These are phyloP conservation scores for Microdochium trichocladiopsis DNA, from an alignment of 2,329 filamentous ascomycete genomes.

Conservation along the genomic window DNA sequence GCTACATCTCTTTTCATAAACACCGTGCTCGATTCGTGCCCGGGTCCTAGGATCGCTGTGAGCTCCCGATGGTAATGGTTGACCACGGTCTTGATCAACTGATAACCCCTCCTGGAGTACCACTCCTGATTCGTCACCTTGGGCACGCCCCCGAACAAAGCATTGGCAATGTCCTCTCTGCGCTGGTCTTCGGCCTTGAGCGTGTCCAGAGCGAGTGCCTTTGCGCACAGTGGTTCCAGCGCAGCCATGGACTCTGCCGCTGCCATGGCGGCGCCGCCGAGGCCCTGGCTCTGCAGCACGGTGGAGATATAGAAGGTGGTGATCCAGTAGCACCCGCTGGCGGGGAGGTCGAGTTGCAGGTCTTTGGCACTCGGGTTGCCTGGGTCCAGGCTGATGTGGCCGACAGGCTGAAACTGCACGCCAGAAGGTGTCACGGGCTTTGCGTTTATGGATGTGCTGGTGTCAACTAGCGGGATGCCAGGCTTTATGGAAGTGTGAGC, in stretches of 20 bases:
- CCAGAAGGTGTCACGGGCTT: conserved; percentile 2
- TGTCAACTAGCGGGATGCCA: conserved; percentile 7
- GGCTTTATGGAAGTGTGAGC: neutral
- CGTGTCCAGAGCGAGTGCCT: conserved; percentile 13
- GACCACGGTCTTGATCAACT: neutral
- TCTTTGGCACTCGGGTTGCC: conserved; percentile 5
- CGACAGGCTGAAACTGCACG: conserved; percentile 17
- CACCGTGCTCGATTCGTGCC: neutral
- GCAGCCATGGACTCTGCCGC: conserved; percentile 14
- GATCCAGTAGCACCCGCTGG: conserved; percentile 12
- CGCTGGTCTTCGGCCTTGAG: conserved; percentile 10
- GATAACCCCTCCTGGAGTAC: conserved; percentile 15
- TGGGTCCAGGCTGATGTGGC: conserved; percentile 20
- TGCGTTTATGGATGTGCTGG: conserved; percentile 4
- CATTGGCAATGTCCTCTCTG: conserved; percentile 13
- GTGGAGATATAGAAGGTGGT: conserved; percentile 16
- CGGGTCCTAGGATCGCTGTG: neutral
- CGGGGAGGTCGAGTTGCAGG: conserved; percentile 6
- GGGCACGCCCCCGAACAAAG: conserved; percentile 7
- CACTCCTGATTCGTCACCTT: conserved; percentile 16
- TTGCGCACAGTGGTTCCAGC: conserved; percentile 11
- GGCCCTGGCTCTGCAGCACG: conserved; percentile 11
- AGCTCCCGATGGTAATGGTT: neutral
- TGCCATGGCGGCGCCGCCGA: conserved; percentile 12
- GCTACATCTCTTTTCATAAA: neutral